phyloP scores from a whole-genome alignment of 805 yeast genomes.

The Cyberlindnera petersonii region DNA sequence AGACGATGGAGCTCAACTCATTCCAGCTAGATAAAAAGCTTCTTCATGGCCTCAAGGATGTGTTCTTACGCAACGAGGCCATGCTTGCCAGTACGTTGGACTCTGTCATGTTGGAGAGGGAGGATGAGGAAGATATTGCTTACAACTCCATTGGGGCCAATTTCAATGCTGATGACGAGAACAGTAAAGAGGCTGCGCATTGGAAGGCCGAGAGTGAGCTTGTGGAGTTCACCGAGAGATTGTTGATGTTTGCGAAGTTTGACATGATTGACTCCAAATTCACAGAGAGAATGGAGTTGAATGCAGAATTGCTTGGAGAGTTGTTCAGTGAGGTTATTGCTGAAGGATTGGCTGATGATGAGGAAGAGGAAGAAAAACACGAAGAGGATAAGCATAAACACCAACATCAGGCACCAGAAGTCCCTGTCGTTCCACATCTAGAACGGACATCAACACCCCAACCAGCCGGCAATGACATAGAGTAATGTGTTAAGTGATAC shows the following conservation, averaged over 20 bases:
- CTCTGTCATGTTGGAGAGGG: constrained; percentile 45
- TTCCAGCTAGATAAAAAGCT: constrained; percentile 29
- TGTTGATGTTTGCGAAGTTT: constrained; percentile 33
- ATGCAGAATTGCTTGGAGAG: constrained; percentile 34
- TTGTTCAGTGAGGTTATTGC: constrained; percentile 14
- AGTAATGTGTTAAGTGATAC: too few species aligned
- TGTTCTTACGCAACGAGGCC: constrained; percentile 49
- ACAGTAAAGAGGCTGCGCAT: constrained; percentile 10
- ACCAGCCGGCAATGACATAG: too few species aligned
- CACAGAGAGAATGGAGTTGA: constrained; percentile 35
- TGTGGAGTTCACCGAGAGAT: constrained; percentile 39
- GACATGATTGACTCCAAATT: constrained; percentile 31
- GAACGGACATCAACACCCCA: too few species aligned
- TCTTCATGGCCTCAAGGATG: constrained; percentile 34
- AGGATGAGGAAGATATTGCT: constrained; percentile 48
- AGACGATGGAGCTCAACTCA: constrained; percentile 20
- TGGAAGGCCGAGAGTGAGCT: constrained; percentile 41
- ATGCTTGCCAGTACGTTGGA: constrained; percentile 35
- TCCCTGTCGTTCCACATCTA: too few species aligned
- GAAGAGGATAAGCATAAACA: background rate
- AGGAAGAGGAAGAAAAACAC: background rate
- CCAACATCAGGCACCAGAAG: too few species aligned
- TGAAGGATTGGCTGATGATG: constrained; percentile 1
- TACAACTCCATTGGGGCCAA: constrained; percentile 23
- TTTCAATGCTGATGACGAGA: constrained; percentile 16